These are phyloP conservation scores for Fraxinus cuspidata DNA, from an alignment of 257 asterid species.

Conservation along the genomic window DNA sequence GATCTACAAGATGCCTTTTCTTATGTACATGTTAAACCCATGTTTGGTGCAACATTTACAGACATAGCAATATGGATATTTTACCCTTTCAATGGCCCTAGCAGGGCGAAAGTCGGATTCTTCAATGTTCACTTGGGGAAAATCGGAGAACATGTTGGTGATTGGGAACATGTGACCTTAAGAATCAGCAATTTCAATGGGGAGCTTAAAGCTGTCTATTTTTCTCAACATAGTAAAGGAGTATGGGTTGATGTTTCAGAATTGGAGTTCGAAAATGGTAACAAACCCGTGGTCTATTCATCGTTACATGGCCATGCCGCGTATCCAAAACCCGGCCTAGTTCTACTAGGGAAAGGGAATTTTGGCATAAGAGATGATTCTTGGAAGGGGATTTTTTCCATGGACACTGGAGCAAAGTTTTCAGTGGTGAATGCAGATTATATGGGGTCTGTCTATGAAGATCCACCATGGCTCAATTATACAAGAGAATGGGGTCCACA, in stretches of 20 bases:
- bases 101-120: conserved; percentile 62
- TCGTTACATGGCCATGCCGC: conserved; percentile 79
- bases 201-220: conserved; percentile 54
- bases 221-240: conserved; percentile 69
- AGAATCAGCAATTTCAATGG: conserved; percentile 80
- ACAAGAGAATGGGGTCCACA: conserved; percentile 83
- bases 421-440: conserved; percentile 46
- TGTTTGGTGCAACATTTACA: conserved; percentile 66
- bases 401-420: conserved; percentile 50
- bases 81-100: conserved; percentile 86
- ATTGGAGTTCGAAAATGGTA: conserved; percentile 56
- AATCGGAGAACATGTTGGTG: conserved; percentile 80
- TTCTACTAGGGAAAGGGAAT: conserved; percentile 55
- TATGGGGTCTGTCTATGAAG: conserved; percentile 36
- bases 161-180: conserved; percentile 82
- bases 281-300: conserved; percentile 58
- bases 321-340: conserved; percentile 53
- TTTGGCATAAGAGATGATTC: conserved; percentile 70
- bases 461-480: conserved; percentile 70
- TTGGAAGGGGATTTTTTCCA: conserved; percentile 41
- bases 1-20: conserved; percentile 38
- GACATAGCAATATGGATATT: conserved; percentile 70
- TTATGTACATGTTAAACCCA: conserved; percentile 55
- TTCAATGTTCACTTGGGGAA: conserved; percentile 50
- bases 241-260: conserved; percentile 46